A percentile compares a stretch with the other conserved stretches of the same genome.
These are phyloP conservation scores for Arabidopsis arenosa DNA, from an alignment of 345 rosid genomes.

Conservation along the genomic window DNA sequence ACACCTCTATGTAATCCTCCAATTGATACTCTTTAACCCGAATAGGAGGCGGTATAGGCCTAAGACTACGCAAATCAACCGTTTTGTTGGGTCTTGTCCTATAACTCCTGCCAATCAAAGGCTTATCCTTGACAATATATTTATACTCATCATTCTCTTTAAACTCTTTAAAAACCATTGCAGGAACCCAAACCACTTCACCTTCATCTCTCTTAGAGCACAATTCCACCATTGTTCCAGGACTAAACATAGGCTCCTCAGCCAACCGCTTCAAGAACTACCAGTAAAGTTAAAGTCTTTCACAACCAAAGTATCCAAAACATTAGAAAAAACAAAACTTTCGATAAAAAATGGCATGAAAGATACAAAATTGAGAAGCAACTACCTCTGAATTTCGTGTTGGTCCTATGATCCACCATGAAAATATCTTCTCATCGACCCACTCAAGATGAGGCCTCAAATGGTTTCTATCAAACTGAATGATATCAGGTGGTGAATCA, in stretches of 20 bases:
- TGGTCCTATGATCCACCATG: conserved; percentile 46
- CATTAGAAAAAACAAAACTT: background rate
- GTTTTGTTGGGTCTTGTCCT: background rate
- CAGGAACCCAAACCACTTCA: background rate
- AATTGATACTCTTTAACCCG: background rate
- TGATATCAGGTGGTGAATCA: conserved; percentile 54
- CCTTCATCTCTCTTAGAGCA: background rate
- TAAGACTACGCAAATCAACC: conserved; percentile 25
- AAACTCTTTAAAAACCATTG: conserved; percentile 46
- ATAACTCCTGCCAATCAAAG: conserved; percentile 38
- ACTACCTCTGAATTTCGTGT: conserved; percentile 37
- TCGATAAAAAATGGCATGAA: background rate
- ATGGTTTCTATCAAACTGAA: conserved; percentile 48
- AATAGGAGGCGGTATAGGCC: background rate
- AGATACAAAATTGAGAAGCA: background rate
- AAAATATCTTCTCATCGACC: conserved; percentile 38
- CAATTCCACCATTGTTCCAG: conserved; percentile 18
- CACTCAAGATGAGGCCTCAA: conserved; percentile 57
- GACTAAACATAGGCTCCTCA: background rate
- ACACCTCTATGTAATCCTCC: background rate
- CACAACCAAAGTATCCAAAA: background rate
- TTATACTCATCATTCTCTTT: conserved; percentile 12
- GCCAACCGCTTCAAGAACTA: background rate
- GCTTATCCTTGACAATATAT: conserved; percentile 41
- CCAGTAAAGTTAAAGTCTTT: background rate